phyloP scores from a whole-genome alignment of 495 filamentous ascomycete species.

The Hyaloscypha bicolor region DNA sequence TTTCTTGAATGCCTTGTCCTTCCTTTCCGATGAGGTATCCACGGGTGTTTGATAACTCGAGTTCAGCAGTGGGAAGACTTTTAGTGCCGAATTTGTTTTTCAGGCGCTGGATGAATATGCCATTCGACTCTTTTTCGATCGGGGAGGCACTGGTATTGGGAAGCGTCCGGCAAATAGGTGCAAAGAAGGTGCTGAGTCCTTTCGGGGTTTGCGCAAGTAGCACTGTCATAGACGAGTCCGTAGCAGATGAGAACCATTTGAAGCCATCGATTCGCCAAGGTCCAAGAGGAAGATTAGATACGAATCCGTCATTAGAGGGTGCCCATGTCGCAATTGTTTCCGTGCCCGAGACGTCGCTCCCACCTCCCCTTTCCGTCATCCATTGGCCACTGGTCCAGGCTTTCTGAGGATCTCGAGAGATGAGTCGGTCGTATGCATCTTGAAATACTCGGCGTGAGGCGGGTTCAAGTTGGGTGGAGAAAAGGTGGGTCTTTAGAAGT shows the following conservation, averaged over 20 bases:
- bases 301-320: background rate
- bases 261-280: conserved; percentile 67
- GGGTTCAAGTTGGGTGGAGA: conserved; percentile 27
- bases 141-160: conserved; percentile 23
- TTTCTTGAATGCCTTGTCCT: conserved; percentile 66
- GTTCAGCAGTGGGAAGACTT: conserved; percentile 69
- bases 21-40: conserved; percentile 65
- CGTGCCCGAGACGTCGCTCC: conserved; percentile 71
- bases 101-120: conserved; percentile 65
- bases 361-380: conserved; percentile 83
- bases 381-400: conserved; percentile 81
- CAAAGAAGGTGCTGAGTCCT: conserved; percentile 64
- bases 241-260: conserved; percentile 79
- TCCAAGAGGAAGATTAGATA: conserved; percentile 46
- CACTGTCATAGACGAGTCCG: conserved; percentile 69
- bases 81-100: conserved; percentile 74
- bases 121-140: conserved; percentile 59
- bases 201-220: conserved; percentile 66
- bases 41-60: conserved; percentile 61
- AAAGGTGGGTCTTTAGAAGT: conserved; percentile 57
- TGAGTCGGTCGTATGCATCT: conserved; percentile 51
- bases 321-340: conserved; percentile 62
- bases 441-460: conserved; percentile 45
- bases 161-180: conserved; percentile 57
- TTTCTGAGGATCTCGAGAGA: conserved; percentile 55